Percentiles rank a stretch among this genome's conserved stretches.
phyloP scores from a whole-genome alignment of 2,329 filamentous ascomycete species.

The Aspergillus texensis region DNA sequence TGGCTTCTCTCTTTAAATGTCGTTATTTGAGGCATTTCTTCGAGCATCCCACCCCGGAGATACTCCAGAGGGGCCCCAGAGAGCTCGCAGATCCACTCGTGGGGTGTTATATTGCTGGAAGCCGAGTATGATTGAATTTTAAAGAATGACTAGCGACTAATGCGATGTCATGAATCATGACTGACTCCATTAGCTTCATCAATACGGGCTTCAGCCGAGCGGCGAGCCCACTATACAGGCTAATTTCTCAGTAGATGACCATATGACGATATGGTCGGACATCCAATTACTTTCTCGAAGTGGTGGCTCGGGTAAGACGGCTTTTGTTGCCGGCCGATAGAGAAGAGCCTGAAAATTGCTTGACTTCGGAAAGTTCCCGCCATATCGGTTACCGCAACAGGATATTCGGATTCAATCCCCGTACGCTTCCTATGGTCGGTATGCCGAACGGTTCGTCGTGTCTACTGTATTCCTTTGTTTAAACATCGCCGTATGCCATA shows the following conservation, averaged over 20 bases:
- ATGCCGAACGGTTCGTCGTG: too few relatives aligned
- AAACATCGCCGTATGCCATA: too few relatives aligned
- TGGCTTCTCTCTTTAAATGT: background rate
- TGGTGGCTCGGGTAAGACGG: background rate
- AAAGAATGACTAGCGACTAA: background rate
- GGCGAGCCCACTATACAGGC: background rate
- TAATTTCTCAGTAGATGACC: background rate
- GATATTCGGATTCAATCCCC: background rate
- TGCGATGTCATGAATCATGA: background rate
- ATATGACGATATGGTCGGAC: background rate
- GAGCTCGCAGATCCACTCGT: background rate
- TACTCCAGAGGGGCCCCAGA: background rate
- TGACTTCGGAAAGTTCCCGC: background rate
- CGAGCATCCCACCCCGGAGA: background rate
- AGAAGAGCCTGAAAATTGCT: background rate
- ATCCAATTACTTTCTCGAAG: background rate
- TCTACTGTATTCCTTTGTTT: too few relatives aligned
- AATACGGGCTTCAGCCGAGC: background rate
- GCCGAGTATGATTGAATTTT: background rate
- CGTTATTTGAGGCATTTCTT: background rate
- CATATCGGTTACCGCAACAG: background rate
- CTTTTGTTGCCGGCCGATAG: background rate
- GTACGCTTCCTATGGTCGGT: background rate
- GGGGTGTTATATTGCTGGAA: background rate
- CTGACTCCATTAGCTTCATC: background rate